Conservation (phyloP, 23 red algal genomes). For the Gracilaria gracilis region DNA sequence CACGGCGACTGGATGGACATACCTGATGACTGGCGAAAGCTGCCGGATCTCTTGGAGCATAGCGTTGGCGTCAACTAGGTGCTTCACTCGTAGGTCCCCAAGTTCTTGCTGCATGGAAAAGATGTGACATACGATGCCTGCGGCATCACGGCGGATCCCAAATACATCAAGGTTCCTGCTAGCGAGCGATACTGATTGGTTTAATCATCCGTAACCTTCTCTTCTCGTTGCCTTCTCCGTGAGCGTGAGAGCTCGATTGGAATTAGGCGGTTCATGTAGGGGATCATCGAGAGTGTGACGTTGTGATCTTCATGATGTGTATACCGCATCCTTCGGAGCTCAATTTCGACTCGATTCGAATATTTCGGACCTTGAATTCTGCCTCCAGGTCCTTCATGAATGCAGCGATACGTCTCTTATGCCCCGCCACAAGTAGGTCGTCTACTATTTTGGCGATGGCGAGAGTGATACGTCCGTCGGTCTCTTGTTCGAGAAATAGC, state of each 20-base stretch:
- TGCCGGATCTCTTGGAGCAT: slow-evolving; percentile 15
- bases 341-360: not conserved
- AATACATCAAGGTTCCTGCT: slow-evolving; percentile 38
- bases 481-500: slow-evolving; percentile 6
- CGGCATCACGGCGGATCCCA: slow-evolving; percentile 22
- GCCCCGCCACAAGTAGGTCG: slow-evolving; percentile 35
- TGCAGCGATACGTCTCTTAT: too few species aligned
- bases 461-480: slow-evolving; percentile 5
- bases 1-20: not conserved
- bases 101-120: slow-evolving; percentile 29
- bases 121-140: slow-evolving; percentile 25
- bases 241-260: not conserved
- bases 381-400: not conserved
- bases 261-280: not conserved
- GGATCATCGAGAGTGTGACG: too few species aligned
- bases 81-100: not conserved
- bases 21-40: slow-evolving; percentile 22
- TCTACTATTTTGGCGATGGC: slow-evolving; percentile 24
- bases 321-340: slow-evolving; percentile 15
- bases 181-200: not conserved
- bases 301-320: not conserved
- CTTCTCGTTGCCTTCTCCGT: not conserved
- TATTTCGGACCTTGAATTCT: slow-evolving; percentile 1
- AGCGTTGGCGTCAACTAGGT: slow-evolving; percentile 46
- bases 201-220: slow-evolving; percentile 8